Conservation (phyloP, 352 stramenopile species). For the Plasmopara muralis region DNA sequence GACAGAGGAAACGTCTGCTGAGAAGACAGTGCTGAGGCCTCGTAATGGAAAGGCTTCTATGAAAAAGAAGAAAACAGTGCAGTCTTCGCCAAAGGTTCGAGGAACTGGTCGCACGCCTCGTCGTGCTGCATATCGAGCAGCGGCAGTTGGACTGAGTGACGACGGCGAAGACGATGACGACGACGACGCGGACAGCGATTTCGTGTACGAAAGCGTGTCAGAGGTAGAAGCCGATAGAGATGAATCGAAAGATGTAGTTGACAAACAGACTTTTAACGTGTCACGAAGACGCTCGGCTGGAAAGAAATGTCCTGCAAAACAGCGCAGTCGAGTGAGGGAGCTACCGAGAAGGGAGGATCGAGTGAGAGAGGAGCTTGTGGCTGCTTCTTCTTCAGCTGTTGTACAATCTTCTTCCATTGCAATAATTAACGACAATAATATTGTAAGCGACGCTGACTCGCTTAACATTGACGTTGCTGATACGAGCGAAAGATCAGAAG, state of each 20-base stretch:
- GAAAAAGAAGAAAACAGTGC: constrained; percentile 24
- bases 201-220: constrained; percentile 29
- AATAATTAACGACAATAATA: constrained; percentile 4
- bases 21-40: constrained; percentile 6
- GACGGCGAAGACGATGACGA: constrained; percentile 18
- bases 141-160: constrained; percentile 5
- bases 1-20: constrained; percentile 4
- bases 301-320: constrained; percentile 12
- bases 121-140: constrained; percentile 3
- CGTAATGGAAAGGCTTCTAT: constrained; percentile 23
- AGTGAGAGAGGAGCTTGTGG: not conserved
- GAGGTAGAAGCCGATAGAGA: constrained; percentile 30
- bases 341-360: not conserved
- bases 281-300: constrained; percentile 5
- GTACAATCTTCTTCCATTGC: not conserved
- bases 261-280: constrained; percentile 6
- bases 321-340: constrained; percentile 7
- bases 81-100: constrained; percentile 1
- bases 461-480: constrained; percentile 28
- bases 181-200: constrained; percentile 45
- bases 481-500: constrained; percentile 20
- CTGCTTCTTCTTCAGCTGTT: not conserved
- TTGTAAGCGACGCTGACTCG: constrained; percentile 28
- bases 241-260: not conserved
- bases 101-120: constrained; percentile 7